Conservation (phyloP, 2,329 filamentous ascomycete species). For the Zopfia rhizophila region DNA sequence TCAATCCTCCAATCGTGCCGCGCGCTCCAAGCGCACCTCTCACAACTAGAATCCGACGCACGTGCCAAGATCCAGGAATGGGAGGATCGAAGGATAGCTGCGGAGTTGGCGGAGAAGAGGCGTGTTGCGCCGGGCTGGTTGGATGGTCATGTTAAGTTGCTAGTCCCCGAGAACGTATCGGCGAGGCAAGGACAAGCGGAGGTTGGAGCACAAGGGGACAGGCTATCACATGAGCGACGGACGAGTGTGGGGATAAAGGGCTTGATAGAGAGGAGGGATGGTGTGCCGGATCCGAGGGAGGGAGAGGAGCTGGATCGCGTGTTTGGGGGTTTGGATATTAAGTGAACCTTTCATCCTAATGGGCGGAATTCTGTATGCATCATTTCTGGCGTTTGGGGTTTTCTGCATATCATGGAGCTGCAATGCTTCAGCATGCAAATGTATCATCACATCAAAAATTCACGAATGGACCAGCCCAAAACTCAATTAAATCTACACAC, state of each 20-base stretch:
- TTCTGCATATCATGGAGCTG: neutral
- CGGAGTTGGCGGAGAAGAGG: slow-evolving; percentile 82
- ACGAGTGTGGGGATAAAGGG: slow-evolving; percentile 35
- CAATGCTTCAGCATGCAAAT: neutral
- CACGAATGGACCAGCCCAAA: neutral
- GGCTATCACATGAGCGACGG: slow-evolving; percentile 17
- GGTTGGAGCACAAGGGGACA: slow-evolving; percentile 31
- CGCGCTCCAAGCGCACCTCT: slow-evolving; percentile 79
- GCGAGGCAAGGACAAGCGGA: slow-evolving; percentile 59
- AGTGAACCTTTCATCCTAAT: slow-evolving; percentile 8
- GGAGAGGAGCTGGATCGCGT: slow-evolving; percentile 70
- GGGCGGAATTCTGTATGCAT: neutral
- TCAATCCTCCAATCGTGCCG: slow-evolving; percentile 86
- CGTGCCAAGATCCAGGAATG: slow-evolving; percentile 74
- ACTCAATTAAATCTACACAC: neutral
- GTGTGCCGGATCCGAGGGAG: slow-evolving; percentile 60
- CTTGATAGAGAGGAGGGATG: slow-evolving; percentile 41
- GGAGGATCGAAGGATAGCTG: slow-evolving; percentile 71
- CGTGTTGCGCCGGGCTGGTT: slow-evolving; percentile 83
- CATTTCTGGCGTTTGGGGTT: too few relatives aligned
- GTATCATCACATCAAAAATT: neutral
- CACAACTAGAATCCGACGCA: slow-evolving; percentile 74
- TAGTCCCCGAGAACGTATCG: slow-evolving; percentile 70
- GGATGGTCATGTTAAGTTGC: slow-evolving; percentile 72
- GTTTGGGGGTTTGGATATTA: slow-evolving; percentile 75